Evolutionary conservation across 257 asterid genomes (phyloP).

Genomic region (Solanum phureja): DNA sequence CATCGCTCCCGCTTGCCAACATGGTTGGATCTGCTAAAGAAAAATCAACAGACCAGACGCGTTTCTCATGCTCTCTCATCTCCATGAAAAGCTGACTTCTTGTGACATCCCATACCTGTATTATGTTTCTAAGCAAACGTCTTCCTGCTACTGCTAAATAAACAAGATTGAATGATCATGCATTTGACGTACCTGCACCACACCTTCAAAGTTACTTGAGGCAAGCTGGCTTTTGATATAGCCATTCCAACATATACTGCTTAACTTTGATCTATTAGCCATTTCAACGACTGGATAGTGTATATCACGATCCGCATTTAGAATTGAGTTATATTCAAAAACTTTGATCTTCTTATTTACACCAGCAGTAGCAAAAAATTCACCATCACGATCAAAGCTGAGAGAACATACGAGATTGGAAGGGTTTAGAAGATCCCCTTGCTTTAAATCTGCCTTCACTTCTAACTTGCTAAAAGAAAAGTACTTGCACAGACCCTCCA

Average conservation of each 20-base stretch:
- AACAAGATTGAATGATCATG: neutral
- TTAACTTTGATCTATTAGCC: conserved; percentile 80
- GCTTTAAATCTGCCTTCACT: conserved; percentile 91
- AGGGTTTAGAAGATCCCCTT: conserved; percentile 86
- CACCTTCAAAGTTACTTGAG: conserved; percentile 97
- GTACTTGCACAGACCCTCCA: conserved; percentile 80
- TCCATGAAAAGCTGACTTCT: conserved; percentile 85
- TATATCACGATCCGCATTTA: conserved; percentile 69
- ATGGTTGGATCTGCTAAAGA: conserved; percentile 88
- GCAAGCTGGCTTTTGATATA: conserved; percentile 95
- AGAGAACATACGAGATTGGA: conserved; percentile 89
- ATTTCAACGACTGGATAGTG: conserved; percentile 97
- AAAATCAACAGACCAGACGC: conserved; percentile 95
- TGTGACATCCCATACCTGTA: conserved; percentile 93
- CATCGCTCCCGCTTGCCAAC: conserved; percentile 98
- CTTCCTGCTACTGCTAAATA: neutral
- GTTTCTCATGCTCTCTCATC: conserved; percentile 92
- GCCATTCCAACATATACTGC: conserved; percentile 96
- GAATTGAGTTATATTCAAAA: conserved; percentile 68
- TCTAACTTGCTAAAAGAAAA: conserved; percentile 70
- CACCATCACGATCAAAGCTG: conserved; percentile 94
- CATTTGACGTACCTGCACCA: conserved; percentile 61
- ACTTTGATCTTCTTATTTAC: conserved; percentile 97
- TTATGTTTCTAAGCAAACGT: neutral
- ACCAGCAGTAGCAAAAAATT: conserved; percentile 94